These are phyloP conservation scores for Cutaneotrichosporon mucoides DNA, from an alignment of 1,284 basidiomycete species.

Conservation along the genomic window DNA sequence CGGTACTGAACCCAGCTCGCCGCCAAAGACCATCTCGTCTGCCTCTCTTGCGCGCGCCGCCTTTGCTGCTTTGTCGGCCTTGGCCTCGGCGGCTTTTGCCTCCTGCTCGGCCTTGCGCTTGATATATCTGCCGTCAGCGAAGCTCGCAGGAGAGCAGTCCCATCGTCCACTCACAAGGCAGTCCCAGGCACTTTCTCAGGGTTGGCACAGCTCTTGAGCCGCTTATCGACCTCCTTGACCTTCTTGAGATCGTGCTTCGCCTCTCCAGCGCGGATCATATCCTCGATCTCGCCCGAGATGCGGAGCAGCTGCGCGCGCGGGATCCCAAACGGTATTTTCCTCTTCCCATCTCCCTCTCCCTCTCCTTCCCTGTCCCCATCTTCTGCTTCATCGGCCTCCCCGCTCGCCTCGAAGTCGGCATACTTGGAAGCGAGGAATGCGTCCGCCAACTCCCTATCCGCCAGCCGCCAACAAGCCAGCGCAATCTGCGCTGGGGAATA, in stretches of 20 bases:
- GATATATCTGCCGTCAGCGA: conserved; percentile 41
- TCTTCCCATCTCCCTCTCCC: conserved; percentile 11
- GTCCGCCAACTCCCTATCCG: conserved; percentile 59
- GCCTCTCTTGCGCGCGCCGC: conserved; percentile 17
- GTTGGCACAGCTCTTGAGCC: conserved; percentile 80
- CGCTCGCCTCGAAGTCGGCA: conserved; percentile 35
- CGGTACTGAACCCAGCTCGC: neutral
- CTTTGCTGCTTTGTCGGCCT: conserved; percentile 38
- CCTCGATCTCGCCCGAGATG: conserved; percentile 57
- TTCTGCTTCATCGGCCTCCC: conserved; percentile 37
- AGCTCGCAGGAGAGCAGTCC: too few species aligned
- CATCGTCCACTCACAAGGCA: conserved; percentile 62
- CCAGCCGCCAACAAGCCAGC: conserved; percentile 71
- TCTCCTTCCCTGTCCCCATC: conserved; percentile 45
- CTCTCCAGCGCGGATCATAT: conserved; percentile 59
- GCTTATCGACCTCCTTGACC: conserved; percentile 79
- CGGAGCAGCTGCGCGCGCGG: conserved; percentile 41
- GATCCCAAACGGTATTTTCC: conserved; percentile 47
- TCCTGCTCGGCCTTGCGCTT: conserved; percentile 48
- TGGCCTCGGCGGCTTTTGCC: conserved; percentile 28
- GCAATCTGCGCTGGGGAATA: conserved; percentile 92
- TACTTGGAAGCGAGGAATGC: conserved; percentile 60
- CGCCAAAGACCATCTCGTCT: conserved; percentile 37
- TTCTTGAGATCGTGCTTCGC: conserved; percentile 66
- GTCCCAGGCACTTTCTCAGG: conserved; percentile 87